These are phyloP conservation scores for Phellinidium pouzarii DNA, from an alignment of 1,284 basidiomycete species.

Conservation along the genomic window DNA sequence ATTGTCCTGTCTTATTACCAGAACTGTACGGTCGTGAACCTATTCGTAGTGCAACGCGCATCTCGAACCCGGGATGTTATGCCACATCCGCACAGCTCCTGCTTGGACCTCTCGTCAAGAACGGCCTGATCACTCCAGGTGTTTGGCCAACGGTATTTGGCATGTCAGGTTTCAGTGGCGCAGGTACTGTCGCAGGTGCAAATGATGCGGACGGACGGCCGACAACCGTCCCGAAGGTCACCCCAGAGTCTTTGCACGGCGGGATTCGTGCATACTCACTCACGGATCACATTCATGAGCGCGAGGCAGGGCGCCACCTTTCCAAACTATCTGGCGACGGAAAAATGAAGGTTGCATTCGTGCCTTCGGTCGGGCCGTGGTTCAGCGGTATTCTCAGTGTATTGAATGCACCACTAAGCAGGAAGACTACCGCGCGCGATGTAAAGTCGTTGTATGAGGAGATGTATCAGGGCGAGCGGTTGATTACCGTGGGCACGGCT, in stretches of 20 bases:
- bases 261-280: slow-evolving; percentile 82
- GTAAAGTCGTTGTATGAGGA: slow-evolving; percentile 73
- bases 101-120: slow-evolving; percentile 80
- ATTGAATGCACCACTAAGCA: slow-evolving; percentile 72
- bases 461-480: slow-evolving; percentile 70
- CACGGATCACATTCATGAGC: slow-evolving; percentile 98
- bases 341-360: slow-evolving; percentile 70
- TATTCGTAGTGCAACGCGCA: slow-evolving; percentile 70
- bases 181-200: slow-evolving; percentile 76
- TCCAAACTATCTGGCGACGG: slow-evolving; percentile 40
- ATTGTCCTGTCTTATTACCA: slow-evolving; percentile 34
- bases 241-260: slow-evolving; percentile 67
- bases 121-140: slow-evolving; percentile 45
- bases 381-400: slow-evolving; percentile 94
- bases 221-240: slow-evolving; percentile 78
- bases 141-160: slow-evolving; percentile 88
- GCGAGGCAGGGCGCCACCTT: slow-evolving; percentile 85
- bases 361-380: slow-evolving; percentile 88
- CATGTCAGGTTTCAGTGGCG: slow-evolving; percentile 91
- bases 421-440: slow-evolving; percentile 62
- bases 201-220: slow-evolving; percentile 62
- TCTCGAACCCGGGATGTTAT: slow-evolving; percentile 97
- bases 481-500: slow-evolving; percentile 61
- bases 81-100: slow-evolving; percentile 92
- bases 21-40: slow-evolving; percentile 82